Base-by-base conservation (phyloP, 768 basidiomycete genomes). In the Tylopilus cervinicoccineus region DNA sequence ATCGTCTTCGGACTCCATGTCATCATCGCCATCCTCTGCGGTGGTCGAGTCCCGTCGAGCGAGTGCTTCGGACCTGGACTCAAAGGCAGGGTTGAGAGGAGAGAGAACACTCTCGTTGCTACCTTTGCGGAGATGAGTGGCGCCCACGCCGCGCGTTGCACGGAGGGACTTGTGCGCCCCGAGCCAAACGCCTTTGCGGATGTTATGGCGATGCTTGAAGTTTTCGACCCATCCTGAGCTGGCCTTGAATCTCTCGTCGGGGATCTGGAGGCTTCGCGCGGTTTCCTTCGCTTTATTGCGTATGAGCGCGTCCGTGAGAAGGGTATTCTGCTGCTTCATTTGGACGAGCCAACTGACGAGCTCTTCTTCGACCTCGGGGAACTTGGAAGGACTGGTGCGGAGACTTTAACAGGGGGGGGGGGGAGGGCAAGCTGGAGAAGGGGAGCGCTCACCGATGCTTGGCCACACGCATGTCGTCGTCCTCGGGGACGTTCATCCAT, bases 201-300 rank as follows among this genome's bases (percentile, higher is more conserved):
- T 88, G 50, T 81, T 81, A 54, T 86, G 79, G 28, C 92, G 83
- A 57, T 80, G 77, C 70, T 93, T 93, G 74, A 93, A 94, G 64
- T 90, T 90, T 63, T 93, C 90, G 45, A 94, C 77, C 92, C 92
- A 94, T 5, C 90, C 89, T 10, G 86, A 82, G 61, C 85, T 88
- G n/a, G 88, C 91, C 69, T 93, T 93, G 78, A 94, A 94, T 64
- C 79, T 77, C 48, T 87, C 84, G 50, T 82, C 77, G 39, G 75
- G 63, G 51, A 86, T 80, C 43, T 76, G 71, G 43, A 83, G 74
- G 7, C 55, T 61, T 36, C 72, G 68, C 2, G 84, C 88, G 52
- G 86, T 75, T 53, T 81, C 77, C 53, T 81, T 80, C 19, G 90
- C 90, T 59, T 83, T 81, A 26, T 71, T 70, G 50, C 84, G 81